A percentile compares a stretch with the other conserved stretches of the same genome.
phyloP scores from a whole-genome alignment of 2,329 filamentous ascomycete genomes.

The Calcarisporium arbuscula region DNA sequence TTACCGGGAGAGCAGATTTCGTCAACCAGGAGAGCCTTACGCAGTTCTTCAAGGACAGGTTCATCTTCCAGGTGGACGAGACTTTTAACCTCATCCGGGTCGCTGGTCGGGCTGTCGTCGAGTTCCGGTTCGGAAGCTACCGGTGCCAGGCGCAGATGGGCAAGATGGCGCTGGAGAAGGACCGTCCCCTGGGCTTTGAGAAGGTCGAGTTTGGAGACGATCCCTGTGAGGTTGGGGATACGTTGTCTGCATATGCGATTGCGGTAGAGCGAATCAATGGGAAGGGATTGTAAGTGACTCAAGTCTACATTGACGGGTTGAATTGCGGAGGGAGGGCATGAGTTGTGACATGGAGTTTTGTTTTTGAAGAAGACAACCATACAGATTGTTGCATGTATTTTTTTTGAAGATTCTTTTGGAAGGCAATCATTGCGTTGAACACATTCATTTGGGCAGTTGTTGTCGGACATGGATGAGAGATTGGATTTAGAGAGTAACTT shows the following conservation, averaged over 20 bases:
- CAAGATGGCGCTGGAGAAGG: constrained; percentile 30
- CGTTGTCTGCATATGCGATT: constrained; percentile 21
- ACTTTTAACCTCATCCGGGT: constrained; percentile 25
- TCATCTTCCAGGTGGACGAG: constrained; percentile 42
- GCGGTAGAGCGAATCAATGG: constrained; percentile 27
- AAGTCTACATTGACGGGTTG: no score
- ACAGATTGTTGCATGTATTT: no score
- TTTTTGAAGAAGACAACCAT: no score
- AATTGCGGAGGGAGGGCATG: no score
- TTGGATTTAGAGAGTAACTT: no score
- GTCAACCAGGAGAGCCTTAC: constrained; percentile 36
- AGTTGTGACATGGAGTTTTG: no score
- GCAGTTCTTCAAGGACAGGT: constrained; percentile 33
- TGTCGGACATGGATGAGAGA: no score
- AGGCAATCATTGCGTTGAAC: no score
- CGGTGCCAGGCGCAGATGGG: constrained; percentile 48
- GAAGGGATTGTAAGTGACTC: constrained; percentile 20
- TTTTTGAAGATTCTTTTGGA: no score
- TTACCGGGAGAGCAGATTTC: constrained; percentile 37
- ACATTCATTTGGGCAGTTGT: no score
- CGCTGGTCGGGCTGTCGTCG: constrained; percentile 27
- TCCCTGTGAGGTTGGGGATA: constrained; percentile 30
- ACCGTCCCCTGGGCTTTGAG: constrained; percentile 25
- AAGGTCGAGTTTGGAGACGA: constrained; percentile 32
- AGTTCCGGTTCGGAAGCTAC: constrained; percentile 50